phyloP scores from a whole-genome alignment of 306 rosid genomes.

The Clitoria ternatea region DNA sequence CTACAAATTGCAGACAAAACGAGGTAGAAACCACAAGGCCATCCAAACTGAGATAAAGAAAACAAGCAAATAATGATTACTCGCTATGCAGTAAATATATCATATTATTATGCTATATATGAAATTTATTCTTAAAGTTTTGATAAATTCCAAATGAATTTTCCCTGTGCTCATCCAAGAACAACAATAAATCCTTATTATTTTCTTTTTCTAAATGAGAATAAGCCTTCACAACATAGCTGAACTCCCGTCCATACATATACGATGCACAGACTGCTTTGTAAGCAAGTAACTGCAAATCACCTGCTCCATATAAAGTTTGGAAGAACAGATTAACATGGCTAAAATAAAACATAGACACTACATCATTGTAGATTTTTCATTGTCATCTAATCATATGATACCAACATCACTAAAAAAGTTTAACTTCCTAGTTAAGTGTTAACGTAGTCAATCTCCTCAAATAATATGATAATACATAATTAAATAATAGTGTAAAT shows the following conservation, averaged over 20 bases:
- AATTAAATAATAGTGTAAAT: neutral
- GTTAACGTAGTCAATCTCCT: neutral
- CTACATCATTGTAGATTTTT: neutral
- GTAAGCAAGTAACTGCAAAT: slow-evolving; percentile 57
- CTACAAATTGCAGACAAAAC: neutral
- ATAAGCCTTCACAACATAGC: slow-evolving; percentile 47
- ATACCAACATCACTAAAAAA: neutral
- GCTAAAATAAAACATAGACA: neutral
- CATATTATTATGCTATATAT: neutral
- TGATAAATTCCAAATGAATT: slow-evolving; percentile 39
- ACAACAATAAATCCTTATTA: slow-evolving; percentile 38
- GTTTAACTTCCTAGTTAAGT: neutral
- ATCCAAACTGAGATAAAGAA: neutral
- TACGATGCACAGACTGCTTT: slow-evolving; percentile 77
- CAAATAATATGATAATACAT: neutral
- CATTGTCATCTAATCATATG: neutral
- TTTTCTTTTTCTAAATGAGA: slow-evolving; percentile 38
- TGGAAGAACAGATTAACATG: neutral
- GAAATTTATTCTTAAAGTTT: neutral
- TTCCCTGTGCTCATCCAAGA: slow-evolving; percentile 42
- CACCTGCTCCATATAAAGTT: slow-evolving; percentile 49
- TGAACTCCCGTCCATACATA: slow-evolving; percentile 53
- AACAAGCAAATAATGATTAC: neutral
- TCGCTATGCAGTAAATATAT: neutral
- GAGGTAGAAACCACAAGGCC: neutral